Percentiles rank a stretch among this genome's conserved stretches.
Conservation (phyloP, 1,284 basidiomycete species). For the Pyrrhoderma lamaoense region DNA sequence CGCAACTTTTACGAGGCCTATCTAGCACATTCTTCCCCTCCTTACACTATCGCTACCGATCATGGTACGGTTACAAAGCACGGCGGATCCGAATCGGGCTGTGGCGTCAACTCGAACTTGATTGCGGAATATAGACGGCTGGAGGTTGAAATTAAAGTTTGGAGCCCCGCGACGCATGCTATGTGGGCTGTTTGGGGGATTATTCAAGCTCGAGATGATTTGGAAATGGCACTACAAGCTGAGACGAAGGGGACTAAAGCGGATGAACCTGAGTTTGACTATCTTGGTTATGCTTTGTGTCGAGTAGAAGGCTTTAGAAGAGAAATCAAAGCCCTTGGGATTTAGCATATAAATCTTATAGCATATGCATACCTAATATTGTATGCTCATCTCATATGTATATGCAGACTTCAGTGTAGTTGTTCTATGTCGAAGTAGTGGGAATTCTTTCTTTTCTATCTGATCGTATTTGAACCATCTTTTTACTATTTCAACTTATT, state of each 20-base stretch:
- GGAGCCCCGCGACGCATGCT: slow-evolving; percentile 83
- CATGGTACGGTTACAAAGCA: slow-evolving; percentile 23
- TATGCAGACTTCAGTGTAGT: neutral
- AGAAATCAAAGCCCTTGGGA: slow-evolving; percentile 44
- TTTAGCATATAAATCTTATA: slow-evolving; percentile 22
- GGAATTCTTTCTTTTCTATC: too few relatives aligned
- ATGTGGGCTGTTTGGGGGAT: slow-evolving; percentile 93
- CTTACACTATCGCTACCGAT: slow-evolving; percentile 19
- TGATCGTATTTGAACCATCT: too few relatives aligned
- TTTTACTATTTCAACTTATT: too few relatives aligned
- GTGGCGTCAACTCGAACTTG: slow-evolving; percentile 21
- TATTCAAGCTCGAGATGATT: slow-evolving; percentile 78
- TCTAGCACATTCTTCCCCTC: slow-evolving; percentile 40
- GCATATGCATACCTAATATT: neutral
- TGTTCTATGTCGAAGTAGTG: neutral
- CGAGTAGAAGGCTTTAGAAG: slow-evolving; percentile 57
- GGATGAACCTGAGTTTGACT: slow-evolving; percentile 66
- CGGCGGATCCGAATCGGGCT: slow-evolving; percentile 32
- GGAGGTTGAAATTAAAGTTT: slow-evolving; percentile 72
- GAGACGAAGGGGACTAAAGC: slow-evolving; percentile 19
- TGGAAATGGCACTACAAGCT: slow-evolving; percentile 45
- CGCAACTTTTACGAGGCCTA: slow-evolving; percentile 82
- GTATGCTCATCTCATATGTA: neutral
- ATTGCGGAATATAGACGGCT: slow-evolving; percentile 32
- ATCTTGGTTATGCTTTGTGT: slow-evolving; percentile 62